Base-by-base conservation (phyloP, 176 grass and related monocot species). In the Tillandsia fasciculata region DNA sequence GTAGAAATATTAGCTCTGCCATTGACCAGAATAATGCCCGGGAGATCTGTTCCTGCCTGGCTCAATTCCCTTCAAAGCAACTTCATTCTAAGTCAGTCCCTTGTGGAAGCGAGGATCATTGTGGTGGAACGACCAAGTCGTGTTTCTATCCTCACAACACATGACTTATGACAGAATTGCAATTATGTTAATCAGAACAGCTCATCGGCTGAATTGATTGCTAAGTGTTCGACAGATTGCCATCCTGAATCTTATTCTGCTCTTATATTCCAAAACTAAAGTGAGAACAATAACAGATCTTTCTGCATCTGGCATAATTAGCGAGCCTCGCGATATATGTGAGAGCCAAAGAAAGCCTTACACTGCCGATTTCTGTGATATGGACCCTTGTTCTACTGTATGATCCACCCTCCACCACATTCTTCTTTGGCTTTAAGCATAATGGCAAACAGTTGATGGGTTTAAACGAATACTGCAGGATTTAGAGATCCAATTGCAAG, bases 341-440 rank as follows among this genome's bases (percentile, higher is more conserved):
- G 91, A 87, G 73, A 85, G 57, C 78, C 82, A 78, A 70, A 84
- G 76, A 68, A 96, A 87, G 63, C 87, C 74, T 78, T 91, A 77
- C 65, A 79, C 81, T 18, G 59, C 75, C 29, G 75, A 96, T 71
- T 92, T 96, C 76, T 81, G 76, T 3, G 59, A 85, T 70, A 51
- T 91, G 72, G 82, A 97, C 50, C 94, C 89, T 75, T 90, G 76
- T 53, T 59, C 33, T 42, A 42, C 76, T 77, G 94, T 97, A 85
- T 3, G 28, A 42, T 64, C 24, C 53, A 29, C 53, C 48, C 33
- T 64, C 12, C 12, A 23, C 14, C 49, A 12, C 48, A 17, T 52
- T 8, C 52, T 71, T 24, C 12, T 11, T 14, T n/a, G 29, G 26
- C 50, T 70, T 50, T 13, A 70, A n/a, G 48, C 42, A 17, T 42